phyloP scores from a whole-genome alignment of 2,329 filamentous ascomycete genomes.

The Talaromyces sp. region DNA sequence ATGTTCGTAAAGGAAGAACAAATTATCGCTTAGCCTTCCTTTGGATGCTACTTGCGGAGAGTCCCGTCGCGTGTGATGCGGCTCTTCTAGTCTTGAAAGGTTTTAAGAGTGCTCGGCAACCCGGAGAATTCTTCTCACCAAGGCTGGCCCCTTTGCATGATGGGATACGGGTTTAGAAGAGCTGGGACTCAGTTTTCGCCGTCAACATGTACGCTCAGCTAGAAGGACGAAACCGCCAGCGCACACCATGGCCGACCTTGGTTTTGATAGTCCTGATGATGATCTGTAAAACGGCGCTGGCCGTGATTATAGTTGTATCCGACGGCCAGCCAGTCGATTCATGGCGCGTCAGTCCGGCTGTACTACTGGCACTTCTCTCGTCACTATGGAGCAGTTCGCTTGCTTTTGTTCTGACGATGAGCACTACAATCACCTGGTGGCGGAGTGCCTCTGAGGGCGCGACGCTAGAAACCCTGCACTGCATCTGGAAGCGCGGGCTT shows the following conservation, averaged over 20 bases:
- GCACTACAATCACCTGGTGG: neutral
- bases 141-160: neutral
- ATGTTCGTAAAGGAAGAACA: neutral
- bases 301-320: neutral
- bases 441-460: neutral
- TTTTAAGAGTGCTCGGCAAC: neutral
- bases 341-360: neutral
- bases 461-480: neutral
- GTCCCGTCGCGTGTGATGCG: neutral
- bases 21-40: neutral
- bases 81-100: neutral
- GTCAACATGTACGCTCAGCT: neutral
- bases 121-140: neutral
- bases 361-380: neutral
- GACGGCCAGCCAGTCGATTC: neutral
- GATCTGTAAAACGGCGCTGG: neutral
- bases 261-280: neutral
- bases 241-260: neutral
- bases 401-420: neutral
- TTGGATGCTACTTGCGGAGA: neutral
- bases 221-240: neutral
- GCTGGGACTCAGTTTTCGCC: neutral
- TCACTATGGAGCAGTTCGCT: neutral
- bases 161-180: neutral
- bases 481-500: neutral